These are phyloP conservation scores for Nannizziopsis arthrosporioides DNA, from an alignment of 2,329 filamentous ascomycete species.

Conservation along the genomic window DNA sequence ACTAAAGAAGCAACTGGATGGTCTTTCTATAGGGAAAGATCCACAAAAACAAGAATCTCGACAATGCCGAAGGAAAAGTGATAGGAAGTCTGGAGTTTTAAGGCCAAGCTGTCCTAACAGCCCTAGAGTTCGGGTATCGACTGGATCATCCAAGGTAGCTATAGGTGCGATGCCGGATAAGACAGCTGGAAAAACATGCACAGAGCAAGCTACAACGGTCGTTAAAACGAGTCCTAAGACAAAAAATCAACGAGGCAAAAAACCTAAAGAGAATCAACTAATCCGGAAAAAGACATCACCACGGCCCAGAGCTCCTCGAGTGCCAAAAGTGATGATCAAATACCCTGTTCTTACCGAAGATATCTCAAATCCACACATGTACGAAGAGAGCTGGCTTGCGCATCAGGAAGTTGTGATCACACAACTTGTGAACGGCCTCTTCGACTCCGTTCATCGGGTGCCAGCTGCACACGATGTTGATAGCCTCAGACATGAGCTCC, in stretches of 20 bases:
- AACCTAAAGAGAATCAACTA: neutral
- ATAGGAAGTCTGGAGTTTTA: neutral
- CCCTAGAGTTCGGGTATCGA: neutral
- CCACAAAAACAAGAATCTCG: neutral
- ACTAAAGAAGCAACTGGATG: constrained; percentile 17
- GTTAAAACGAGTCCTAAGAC: constrained; percentile 14
- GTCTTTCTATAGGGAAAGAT: neutral
- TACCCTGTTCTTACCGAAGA: constrained; percentile 46
- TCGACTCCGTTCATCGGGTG: constrained; percentile 28
- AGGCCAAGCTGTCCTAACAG: constrained; percentile 7
- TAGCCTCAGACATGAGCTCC: constrained; percentile 37
- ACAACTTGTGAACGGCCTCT: constrained; percentile 48
- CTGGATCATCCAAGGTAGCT: neutral
- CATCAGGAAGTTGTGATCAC: constrained; percentile 52
- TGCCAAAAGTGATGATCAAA: constrained; percentile 21
- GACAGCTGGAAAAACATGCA: neutral
- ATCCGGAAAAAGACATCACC: constrained; percentile 18
- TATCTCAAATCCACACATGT: constrained; percentile 45
- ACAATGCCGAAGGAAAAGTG: neutral
- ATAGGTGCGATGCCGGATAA: neutral
- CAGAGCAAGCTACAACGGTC: constrained; percentile 5
- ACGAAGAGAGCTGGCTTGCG: constrained; percentile 52
- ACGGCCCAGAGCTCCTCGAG: constrained; percentile 25
- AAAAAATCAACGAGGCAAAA: neutral
- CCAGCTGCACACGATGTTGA: constrained; percentile 19